phyloP scores from a whole-genome alignment of 2,329 filamentous ascomycete genomes.

The Phialophora chinensis region DNA sequence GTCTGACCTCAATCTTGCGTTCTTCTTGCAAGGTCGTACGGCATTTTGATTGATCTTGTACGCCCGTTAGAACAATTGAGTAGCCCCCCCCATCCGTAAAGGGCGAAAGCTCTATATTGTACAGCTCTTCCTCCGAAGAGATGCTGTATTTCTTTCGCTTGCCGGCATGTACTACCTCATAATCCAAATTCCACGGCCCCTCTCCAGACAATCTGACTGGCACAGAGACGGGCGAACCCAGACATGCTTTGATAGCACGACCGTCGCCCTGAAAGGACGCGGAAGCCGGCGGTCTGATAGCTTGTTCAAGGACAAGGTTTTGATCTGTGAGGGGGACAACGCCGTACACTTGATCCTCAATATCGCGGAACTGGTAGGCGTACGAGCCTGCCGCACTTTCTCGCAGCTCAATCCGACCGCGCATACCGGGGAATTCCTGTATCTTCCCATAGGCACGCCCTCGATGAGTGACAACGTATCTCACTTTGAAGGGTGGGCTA shows the following conservation, averaged over 20 bases:
- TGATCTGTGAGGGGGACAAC: constrained; percentile 66
- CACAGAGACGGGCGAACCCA: constrained; percentile 78
- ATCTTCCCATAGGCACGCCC: constrained; percentile 58
- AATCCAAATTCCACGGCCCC: constrained; percentile 85
- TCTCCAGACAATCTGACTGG: constrained; percentile 80
- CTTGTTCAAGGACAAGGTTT: constrained; percentile 75
- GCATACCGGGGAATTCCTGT: constrained; percentile 70
- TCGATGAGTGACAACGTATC: constrained; percentile 73
- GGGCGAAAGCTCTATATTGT: constrained; percentile 75
- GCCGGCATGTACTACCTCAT: constrained; percentile 88
- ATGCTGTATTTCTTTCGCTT: constrained; percentile 74
- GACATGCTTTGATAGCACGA: constrained; percentile 70
- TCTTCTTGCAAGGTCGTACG: constrained; percentile 85
- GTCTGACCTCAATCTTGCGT: constrained; percentile 81
- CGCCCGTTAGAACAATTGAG: constrained; percentile 79
- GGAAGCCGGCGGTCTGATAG: constrained; percentile 89
- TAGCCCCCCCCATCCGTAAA: constrained; percentile 87
- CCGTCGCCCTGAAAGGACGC: constrained; percentile 69
- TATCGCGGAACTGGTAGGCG: constrained; percentile 80
- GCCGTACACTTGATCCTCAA: constrained; percentile 83
- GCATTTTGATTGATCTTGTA: constrained; percentile 86
- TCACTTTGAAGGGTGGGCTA: constrained; percentile 86
- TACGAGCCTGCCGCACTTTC: constrained; percentile 83
- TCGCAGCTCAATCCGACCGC: constrained; percentile 82
- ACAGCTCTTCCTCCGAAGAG: constrained; percentile 66